A percentile compares a stretch with the other conserved stretches of the same genome.
These are phyloP conservation scores for Beauveria brongniartii DNA, from an alignment of 2,329 filamentous ascomycete genomes.

Conservation along the genomic window DNA sequence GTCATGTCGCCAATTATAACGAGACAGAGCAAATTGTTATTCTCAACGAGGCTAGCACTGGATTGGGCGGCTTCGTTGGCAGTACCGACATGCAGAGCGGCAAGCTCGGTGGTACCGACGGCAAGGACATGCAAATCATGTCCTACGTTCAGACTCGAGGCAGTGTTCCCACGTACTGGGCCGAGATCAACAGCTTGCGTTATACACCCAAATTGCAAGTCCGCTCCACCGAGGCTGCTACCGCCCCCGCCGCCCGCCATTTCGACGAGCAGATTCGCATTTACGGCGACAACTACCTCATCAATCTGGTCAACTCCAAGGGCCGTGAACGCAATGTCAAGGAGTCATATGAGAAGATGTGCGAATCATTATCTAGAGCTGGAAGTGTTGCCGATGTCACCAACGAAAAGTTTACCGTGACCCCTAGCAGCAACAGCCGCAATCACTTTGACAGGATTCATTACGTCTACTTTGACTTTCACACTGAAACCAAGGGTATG, in stretches of 20 bases:
- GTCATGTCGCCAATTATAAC: slow-evolving; percentile 97
- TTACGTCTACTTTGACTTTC: slow-evolving; percentile 98
- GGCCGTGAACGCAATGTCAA: slow-evolving; percentile 86
- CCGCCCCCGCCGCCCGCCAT: slow-evolving; percentile 73
- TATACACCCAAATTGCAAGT: slow-evolving; percentile 90
- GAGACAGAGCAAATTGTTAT: slow-evolving; percentile 93
- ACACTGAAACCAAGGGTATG: slow-evolving; percentile 92
- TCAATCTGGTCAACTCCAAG: slow-evolving; percentile 95
- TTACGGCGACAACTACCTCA: slow-evolving; percentile 94
- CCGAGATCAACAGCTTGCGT: slow-evolving; percentile 85
- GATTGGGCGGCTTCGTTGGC: slow-evolving; percentile 72
- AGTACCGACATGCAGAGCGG: slow-evolving; percentile 69
- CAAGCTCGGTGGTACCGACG: slow-evolving; percentile 48
- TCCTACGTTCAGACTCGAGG: slow-evolving; percentile 95
- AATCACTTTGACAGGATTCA: slow-evolving; percentile 75
- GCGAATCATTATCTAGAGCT: slow-evolving; percentile 65
- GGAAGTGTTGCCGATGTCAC: slow-evolving; percentile 58
- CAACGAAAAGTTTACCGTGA: slow-evolving; percentile 71
- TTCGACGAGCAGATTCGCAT: slow-evolving; percentile 88
- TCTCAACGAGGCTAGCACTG: slow-evolving; percentile 70
- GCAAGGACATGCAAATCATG: slow-evolving; percentile 77
- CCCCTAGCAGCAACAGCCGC: slow-evolving; percentile 54
- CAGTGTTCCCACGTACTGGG: slow-evolving; percentile 93
- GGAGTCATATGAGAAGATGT: slow-evolving; percentile 86
- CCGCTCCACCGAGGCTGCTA: slow-evolving; percentile 71